phyloP scores from a whole-genome alignment of 805 yeast genomes.

The Cyberlindnera meyerae region DNA sequence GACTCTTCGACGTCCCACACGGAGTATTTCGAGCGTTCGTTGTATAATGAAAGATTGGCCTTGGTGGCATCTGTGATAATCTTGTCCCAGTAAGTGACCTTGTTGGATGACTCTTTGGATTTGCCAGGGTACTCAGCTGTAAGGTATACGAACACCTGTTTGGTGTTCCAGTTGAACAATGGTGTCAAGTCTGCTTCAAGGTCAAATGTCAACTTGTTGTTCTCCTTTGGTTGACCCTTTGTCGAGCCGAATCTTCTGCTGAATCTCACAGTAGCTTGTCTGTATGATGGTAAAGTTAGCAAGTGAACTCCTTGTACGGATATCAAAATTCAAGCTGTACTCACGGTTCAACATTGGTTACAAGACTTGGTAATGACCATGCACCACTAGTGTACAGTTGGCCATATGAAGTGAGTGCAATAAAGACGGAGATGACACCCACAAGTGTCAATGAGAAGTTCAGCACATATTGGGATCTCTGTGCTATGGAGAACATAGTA shows the following conservation, averaged over 20 bases:
- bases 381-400: slow-evolving; percentile 46
- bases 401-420: slow-evolving; percentile 42
- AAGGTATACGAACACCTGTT: slow-evolving; percentile 87
- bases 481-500: slow-evolving; percentile 37
- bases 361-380: slow-evolving; percentile 35
- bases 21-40: slow-evolving; percentile 66
- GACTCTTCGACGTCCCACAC: slow-evolving; percentile 77
- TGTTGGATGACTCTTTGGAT: slow-evolving; percentile 40
- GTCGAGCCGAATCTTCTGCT: slow-evolving; percentile 66
- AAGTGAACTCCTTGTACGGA: slow-evolving; percentile 4
- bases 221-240: slow-evolving; percentile 68
- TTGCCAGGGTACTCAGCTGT: slow-evolving; percentile 70
- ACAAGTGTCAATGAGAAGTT: slow-evolving; percentile 52
- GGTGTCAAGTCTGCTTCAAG: slow-evolving; percentile 69
- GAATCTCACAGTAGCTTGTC: slow-evolving; percentile 40
- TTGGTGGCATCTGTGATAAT: slow-evolving; percentile 57
- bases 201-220: slow-evolving; percentile 66
- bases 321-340: slow-evolving; percentile 3
- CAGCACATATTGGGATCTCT: slow-evolving; percentile 45
- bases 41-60: slow-evolving; percentile 50
- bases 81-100: slow-evolving; percentile 87
- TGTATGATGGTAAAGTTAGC: slow-evolving; percentile 16
- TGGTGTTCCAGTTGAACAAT: slow-evolving; percentile 94
- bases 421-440: slow-evolving; percentile 40
- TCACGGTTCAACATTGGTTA: slow-evolving; percentile 33